Evolutionary conservation across 176 grass and related monocot species (phyloP), one percentile per base, ranked within the genome.

Genomic region (Aegilops tauschii): DNA sequence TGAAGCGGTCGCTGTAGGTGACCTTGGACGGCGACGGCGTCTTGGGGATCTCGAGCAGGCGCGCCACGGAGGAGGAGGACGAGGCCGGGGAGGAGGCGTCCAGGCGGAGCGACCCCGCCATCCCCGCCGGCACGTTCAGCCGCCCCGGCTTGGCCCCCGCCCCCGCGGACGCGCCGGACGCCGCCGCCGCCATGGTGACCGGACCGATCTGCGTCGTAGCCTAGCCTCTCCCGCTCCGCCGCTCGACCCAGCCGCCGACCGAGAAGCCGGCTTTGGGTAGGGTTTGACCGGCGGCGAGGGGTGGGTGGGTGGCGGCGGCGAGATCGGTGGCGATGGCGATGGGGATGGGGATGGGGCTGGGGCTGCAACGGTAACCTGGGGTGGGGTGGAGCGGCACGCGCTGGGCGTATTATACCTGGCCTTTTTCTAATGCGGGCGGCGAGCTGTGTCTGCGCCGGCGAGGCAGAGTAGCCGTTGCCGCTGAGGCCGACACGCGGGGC

Each of bases 1-100:
- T 99, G 92, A 99, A 99, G 5, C 97, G 86, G 73, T 99, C 97
- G 69, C 97, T 88, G 82, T 99, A 99, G 31, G 94, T 94, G 4
- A 82, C 84, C 83, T 96, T 98, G 77, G 92, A 94, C 0, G 97
- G 97, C 8, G 97, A 99, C 3, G 94, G 92, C 72, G 90, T 99
- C 89, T 93, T 99, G 28, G 92, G 94, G 40, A 82, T 66, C 11
- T 85, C 93, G 18, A 80, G 49, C 45, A 73, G 89, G 44, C 44
- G 81, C 8, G 73, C 29, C 13, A 42, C 18, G 54, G 54, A 6
- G 23, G 72, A 75, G 45, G 44, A 8, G 42, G 73, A 75, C 9
- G 68, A 37, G 34, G 69, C 17, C 17, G 87, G 36, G 12, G 78
- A 27, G 42, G 8, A 0, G 13, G 90, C 29, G 7, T 99, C 94